Evolutionary conservation across 768 basidiomycete genomes (phyloP).

Genomic region (Tubosaeta sp.): DNA sequence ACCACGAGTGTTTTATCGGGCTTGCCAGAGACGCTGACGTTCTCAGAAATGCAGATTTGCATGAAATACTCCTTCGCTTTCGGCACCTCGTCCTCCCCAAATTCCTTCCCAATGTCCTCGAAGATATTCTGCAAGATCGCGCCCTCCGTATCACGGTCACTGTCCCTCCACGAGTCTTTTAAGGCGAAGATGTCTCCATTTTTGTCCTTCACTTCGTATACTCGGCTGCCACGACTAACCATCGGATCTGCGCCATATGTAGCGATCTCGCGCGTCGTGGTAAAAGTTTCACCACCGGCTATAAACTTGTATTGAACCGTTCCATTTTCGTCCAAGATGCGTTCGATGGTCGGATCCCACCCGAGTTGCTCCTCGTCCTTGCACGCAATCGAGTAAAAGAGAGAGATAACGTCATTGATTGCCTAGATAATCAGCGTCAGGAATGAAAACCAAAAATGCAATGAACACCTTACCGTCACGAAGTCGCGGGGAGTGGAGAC

Average conservation of each 20-base stretch:
- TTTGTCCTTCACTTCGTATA: constrained; percentile 4
- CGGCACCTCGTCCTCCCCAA: neutral
- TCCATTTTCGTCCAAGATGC: neutral
- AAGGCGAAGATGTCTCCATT: neutral
- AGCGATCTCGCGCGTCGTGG: neutral
- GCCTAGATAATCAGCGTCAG: constrained; percentile 2
- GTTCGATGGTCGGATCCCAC: constrained; percentile 8
- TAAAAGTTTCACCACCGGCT: neutral
- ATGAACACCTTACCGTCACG: neutral
- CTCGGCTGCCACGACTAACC: neutral
- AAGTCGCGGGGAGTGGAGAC: constrained; percentile 1
- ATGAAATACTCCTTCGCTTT: neutral
- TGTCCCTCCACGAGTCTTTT: constrained; percentile 12
- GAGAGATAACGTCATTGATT: constrained; percentile 1
- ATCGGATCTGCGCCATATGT: constrained; percentile 1
- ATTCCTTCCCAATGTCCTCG: neutral
- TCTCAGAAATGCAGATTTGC: neutral
- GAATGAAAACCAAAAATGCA: too few species aligned
- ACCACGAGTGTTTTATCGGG: neutral
- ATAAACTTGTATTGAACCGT: neutral
- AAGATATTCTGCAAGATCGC: neutral
- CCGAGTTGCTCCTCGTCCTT: neutral
- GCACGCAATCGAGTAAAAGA: constrained; percentile 6
- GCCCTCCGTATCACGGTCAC: neutral
- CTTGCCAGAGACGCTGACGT: neutral